Conservation (phyloP, 2,329 filamentous ascomycete genomes). For the Chaetomium olivaceum region DNA sequence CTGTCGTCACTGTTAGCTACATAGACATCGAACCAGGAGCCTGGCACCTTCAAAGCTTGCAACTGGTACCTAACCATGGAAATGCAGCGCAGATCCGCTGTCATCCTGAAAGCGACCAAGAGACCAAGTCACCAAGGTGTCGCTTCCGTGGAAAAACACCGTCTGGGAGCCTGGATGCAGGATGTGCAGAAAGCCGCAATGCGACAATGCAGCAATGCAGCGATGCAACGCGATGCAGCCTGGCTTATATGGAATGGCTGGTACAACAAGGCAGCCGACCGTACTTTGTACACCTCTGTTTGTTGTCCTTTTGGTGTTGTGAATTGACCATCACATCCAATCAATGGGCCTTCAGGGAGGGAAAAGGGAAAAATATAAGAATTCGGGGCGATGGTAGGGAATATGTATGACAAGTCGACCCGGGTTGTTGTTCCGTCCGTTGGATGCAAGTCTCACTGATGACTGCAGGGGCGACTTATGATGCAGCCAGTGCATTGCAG, state of each 20-base stretch:
- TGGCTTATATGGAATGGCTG: constrained; percentile 4
- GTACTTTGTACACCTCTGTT: background rate
- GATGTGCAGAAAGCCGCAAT: background rate
- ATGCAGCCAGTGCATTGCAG: background rate
- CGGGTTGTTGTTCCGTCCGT: background rate
- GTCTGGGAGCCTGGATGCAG: constrained; percentile 9
- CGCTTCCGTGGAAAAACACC: background rate
- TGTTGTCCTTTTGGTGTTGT: background rate
- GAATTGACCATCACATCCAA: background rate
- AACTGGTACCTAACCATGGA: background rate
- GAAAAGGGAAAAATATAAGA: background rate
- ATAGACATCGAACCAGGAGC: too few relatives aligned
- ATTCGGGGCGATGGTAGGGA: background rate
- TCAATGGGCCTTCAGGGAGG: background rate
- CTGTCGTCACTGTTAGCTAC: background rate
- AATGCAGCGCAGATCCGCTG: background rate
- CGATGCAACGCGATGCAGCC: constrained; percentile 8
- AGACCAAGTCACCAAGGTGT: background rate
- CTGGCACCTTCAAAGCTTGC: background rate
- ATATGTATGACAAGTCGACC: background rate
- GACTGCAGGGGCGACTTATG: background rate
- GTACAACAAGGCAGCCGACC: background rate
- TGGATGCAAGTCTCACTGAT: background rate
- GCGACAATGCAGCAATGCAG: background rate
- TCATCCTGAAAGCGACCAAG: background rate